Percentiles rank a stretch among this genome's conserved stretches.
Conservation (phyloP, 805 yeast genomes). For the Wickerhamomyces chaumierensis region DNA sequence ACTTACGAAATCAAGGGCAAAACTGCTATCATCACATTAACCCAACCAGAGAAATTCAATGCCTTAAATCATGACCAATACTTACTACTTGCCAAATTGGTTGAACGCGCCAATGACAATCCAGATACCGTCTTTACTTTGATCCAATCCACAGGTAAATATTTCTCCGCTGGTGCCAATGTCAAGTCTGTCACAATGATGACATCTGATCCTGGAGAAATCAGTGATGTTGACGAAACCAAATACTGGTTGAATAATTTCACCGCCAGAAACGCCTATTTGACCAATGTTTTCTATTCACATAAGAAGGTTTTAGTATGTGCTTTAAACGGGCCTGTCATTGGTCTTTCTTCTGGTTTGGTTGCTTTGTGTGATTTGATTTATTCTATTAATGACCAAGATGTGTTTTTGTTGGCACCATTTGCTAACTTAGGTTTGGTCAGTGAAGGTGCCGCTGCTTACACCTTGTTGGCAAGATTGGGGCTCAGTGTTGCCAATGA, state of each 20-base stretch:
- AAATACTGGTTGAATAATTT: constrained; percentile 43
- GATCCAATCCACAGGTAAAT: constrained; percentile 60
- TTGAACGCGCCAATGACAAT: constrained; percentile 54
- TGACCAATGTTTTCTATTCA: constrained; percentile 56
- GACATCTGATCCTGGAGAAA: constrained; percentile 3
- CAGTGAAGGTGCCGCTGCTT: constrained; percentile 69
- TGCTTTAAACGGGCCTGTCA: constrained; percentile 79
- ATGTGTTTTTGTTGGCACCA: constrained; percentile 53
- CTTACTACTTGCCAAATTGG: constrained; percentile 41
- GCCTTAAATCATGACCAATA: constrained; percentile 61
- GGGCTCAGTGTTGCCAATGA: constrained; percentile 68
- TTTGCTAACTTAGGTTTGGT: constrained; percentile 77
- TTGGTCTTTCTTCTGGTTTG: constrained; percentile 68
- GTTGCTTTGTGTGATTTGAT: constrained; percentile 70
- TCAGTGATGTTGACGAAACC: constrained; percentile 20
- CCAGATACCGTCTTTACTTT: constrained; percentile 53
- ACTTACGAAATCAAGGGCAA: constrained; percentile 26
- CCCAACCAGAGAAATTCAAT: constrained; percentile 49
- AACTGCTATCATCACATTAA: constrained; percentile 53
- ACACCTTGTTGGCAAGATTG: constrained; percentile 55
- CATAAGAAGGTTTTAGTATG: constrained; percentile 63
- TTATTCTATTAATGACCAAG: constrained; percentile 47
- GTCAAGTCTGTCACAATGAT: constrained; percentile 25
- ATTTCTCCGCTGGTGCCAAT: constrained; percentile 81
- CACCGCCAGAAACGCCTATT: constrained; percentile 58